A percentile compares a stretch with the other conserved stretches of the same genome.
Conservation (phyloP, 179 eudicot genomes). For the Beta macrorhiza region DNA sequence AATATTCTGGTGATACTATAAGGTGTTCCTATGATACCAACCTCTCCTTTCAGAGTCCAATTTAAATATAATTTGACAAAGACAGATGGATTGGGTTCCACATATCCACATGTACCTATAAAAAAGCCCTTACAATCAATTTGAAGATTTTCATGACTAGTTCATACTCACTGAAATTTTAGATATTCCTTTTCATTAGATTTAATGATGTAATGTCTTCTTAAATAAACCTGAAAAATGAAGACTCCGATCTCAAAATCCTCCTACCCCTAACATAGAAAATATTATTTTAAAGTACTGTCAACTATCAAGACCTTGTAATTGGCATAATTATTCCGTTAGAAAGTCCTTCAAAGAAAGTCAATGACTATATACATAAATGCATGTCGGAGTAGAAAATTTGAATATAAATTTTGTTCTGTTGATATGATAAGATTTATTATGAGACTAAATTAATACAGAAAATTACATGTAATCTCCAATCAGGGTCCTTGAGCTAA, state of each 20-base stretch:
- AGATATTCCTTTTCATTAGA: background rate
- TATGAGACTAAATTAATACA: background rate
- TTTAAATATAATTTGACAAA: too few species aligned
- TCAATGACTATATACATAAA: background rate
- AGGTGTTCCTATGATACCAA: too few species aligned
- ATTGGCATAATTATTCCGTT: background rate
- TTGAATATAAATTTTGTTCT: background rate
- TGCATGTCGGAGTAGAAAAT: background rate
- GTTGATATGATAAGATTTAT: slow-evolving; percentile 7
- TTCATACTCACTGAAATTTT: background rate
- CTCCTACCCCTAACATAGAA: too few species aligned
- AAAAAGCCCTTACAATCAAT: background rate
- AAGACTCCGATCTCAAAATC: background rate
- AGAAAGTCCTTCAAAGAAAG: background rate
- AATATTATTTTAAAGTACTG: too few species aligned
- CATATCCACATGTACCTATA: too few species aligned
- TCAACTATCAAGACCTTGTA: background rate
- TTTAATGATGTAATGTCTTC: background rate
- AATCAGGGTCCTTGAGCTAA: background rate
- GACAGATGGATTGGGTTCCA: too few species aligned
- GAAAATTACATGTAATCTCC: background rate
- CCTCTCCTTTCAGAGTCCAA: too few species aligned
- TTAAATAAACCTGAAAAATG: background rate
- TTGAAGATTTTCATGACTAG: background rate
- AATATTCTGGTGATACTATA: too few species aligned